A percentile compares a stretch with the other conserved stretches of the same genome.
phyloP scores from a whole-genome alignment of 495 filamentous ascomycete species.

The Neurospora sublineolata region DNA sequence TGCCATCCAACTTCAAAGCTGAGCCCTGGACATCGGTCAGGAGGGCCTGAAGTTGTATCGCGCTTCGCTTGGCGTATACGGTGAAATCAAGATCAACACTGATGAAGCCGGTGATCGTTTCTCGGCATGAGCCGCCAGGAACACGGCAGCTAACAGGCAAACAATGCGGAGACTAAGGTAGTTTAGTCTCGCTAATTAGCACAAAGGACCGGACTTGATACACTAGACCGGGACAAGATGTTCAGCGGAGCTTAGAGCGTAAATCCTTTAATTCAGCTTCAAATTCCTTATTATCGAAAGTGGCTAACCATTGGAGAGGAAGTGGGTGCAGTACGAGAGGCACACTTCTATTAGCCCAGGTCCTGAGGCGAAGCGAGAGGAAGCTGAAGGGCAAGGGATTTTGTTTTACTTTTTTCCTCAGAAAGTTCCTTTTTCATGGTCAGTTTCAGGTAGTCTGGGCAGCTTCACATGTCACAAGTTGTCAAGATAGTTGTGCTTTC shows the following conservation, averaged over 20 bases:
- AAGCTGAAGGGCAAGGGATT: too few species aligned
- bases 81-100: not conserved
- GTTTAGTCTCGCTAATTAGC: not conserved
- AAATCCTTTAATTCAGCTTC: too few species aligned
- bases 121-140: not conserved
- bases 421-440: too few species aligned
- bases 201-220: not conserved
- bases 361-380: not conserved
- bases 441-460: too few species aligned
- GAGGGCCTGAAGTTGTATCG: not conserved
- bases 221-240: not conserved
- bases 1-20: not conserved
- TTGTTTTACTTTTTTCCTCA: too few species aligned
- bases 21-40: not conserved
- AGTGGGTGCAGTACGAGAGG: not conserved
- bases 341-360: not conserved
- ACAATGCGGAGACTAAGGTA: not conserved
- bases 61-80: not conserved
- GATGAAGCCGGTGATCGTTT: not conserved
- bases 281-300: too few species aligned
- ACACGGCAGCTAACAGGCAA: not conserved
- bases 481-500: not conserved
- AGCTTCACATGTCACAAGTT: too few species aligned
- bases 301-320: not conserved
- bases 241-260: not conserved